Conservation (phyloP, 1,284 basidiomycete species). For the Flammula alnicola region DNA sequence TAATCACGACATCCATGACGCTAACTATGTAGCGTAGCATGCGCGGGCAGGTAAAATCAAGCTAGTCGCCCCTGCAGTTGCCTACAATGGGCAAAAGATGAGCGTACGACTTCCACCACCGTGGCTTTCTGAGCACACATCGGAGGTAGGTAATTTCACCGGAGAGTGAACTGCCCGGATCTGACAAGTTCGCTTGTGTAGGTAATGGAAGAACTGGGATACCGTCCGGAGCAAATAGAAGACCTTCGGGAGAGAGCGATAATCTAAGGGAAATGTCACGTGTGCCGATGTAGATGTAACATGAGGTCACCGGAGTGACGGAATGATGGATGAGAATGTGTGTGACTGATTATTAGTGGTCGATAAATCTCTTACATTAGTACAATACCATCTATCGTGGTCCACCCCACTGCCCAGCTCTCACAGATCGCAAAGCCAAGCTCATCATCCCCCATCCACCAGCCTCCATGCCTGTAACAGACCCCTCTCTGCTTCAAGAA, state of each 20-base stretch:
- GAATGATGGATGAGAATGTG: slow-evolving; percentile 21
- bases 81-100: slow-evolving; percentile 86
- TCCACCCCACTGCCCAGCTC: slow-evolving; percentile 16
- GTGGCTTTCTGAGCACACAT: slow-evolving; percentile 84
- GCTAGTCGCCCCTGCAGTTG: slow-evolving; percentile 85
- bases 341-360: slow-evolving; percentile 29
- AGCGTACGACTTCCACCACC: slow-evolving; percentile 78
- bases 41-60: slow-evolving; percentile 84
- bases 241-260: slow-evolving; percentile 56
- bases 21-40: slow-evolving; percentile 49
- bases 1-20: slow-evolving; percentile 3
- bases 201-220: slow-evolving; percentile 76
- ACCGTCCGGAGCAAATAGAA: slow-evolving; percentile 57
- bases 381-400: slow-evolving; percentile 16
- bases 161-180: slow-evolving; percentile 6
- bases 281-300: slow-evolving; percentile 9
- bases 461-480: slow-evolving; percentile 23
- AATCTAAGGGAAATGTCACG: slow-evolving; percentile 44
- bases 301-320: slow-evolving; percentile 30
- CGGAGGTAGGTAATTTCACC: slow-evolving; percentile 55
- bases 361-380: slow-evolving; percentile 19
- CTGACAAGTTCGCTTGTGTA: slow-evolving; percentile 32
- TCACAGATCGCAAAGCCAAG: slow-evolving; percentile 5
- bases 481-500: slow-evolving; percentile 17
- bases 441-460: slow-evolving; percentile 15